phyloP scores from a whole-genome alignment of 352 stramenopile species.

The Aphanomyces invadans region DNA sequence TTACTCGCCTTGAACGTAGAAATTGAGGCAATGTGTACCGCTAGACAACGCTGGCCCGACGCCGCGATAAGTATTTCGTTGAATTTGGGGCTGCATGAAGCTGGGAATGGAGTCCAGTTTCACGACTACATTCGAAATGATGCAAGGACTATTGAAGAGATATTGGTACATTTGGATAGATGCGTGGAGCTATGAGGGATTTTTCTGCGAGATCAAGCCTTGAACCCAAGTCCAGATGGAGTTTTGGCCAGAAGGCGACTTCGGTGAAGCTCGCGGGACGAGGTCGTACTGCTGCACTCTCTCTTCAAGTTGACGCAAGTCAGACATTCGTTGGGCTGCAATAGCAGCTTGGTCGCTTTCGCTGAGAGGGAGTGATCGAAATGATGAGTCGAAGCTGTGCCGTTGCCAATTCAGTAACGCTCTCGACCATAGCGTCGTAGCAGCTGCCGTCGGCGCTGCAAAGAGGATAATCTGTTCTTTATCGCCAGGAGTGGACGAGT shows the following conservation, averaged over 20 bases:
- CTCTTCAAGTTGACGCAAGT: neutral
- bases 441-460: neutral
- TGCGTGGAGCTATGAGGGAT: no score
- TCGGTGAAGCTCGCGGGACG: neutral
- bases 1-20: no score
- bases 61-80: no score
- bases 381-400: neutral
- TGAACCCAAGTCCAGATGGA: neutral
- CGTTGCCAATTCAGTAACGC: slow-evolving; percentile 2
- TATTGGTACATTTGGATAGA: no score
- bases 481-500: neutral
- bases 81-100: no score
- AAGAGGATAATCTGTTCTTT: neutral
- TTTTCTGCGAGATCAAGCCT: neutral
- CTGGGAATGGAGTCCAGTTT: no score
- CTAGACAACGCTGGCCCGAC: no score
- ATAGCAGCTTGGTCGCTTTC: neutral
- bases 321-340: neutral
- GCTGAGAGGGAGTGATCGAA: neutral
- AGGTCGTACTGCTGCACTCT: neutral
- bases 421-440: neutral
- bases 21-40: no score
- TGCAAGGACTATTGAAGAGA: no score
- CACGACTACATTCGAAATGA: no score
- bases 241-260: neutral